These are phyloP conservation scores for Ogataea polymorpha DNA, from an alignment of 805 yeast species.

Conservation along the genomic window DNA sequence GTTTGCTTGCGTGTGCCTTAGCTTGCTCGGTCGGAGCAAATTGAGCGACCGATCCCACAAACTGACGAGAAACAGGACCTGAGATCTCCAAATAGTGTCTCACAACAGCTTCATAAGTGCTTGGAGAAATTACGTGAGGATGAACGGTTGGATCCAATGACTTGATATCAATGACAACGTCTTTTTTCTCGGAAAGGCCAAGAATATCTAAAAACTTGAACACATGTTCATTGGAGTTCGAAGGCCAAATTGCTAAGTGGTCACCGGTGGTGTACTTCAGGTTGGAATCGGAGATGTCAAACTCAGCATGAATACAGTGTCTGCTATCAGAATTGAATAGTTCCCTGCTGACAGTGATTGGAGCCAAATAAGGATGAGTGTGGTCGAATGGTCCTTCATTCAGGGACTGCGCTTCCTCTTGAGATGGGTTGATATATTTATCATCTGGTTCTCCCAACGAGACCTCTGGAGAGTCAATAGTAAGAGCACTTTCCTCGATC, in stretches of 20 bases:
- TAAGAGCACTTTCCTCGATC: conserved; percentile 37
- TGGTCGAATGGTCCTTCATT: conserved; percentile 75
- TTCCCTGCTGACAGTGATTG: conserved; percentile 58
- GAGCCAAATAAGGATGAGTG: conserved; percentile 79
- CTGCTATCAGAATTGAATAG: conserved; percentile 64
- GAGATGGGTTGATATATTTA: conserved; percentile 40
- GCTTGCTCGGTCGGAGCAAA: conserved; percentile 73
- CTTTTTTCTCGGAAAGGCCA: conserved; percentile 50
- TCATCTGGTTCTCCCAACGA: conserved; percentile 81
- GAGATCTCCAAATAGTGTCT: conserved; percentile 87
- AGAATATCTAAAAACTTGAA: conserved; percentile 62
- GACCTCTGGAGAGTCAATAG: conserved; percentile 36
- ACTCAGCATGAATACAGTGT: conserved; percentile 86
- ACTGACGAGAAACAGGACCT: conserved; percentile 92
- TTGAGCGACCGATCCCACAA: conserved; percentile 64
- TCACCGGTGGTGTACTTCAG: conserved; percentile 92
- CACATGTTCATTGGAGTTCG: conserved; percentile 76
- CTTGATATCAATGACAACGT: conserved; percentile 59
- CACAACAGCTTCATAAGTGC: conserved; percentile 82
- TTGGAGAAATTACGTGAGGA: conserved; percentile 63
- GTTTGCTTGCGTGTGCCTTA: conserved; percentile 44
- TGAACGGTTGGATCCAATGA: conserved; percentile 67
- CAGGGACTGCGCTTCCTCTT: conserved; percentile 28
- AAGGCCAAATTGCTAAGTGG: conserved; percentile 93
- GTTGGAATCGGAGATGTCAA: conserved; percentile 72